Evolutionary conservation across 441 rosid genomes (phyloP).

Genomic region (Euphorbia corollata): DNA sequence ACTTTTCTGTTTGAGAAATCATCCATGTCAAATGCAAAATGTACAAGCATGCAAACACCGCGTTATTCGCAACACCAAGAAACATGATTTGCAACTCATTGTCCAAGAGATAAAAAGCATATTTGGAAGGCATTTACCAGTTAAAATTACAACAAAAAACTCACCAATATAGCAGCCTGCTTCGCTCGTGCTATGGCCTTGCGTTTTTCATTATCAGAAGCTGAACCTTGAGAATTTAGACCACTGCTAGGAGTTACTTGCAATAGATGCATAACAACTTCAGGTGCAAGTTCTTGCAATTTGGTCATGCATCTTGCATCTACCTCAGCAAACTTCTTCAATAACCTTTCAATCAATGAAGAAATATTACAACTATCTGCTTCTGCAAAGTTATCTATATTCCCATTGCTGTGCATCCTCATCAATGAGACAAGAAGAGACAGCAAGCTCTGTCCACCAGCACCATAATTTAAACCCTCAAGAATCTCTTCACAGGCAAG

Average conservation of each 20-base stretch:
- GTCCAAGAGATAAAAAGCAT: background rate
- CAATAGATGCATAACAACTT: conserved; percentile 46
- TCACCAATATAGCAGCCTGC: conserved; percentile 92
- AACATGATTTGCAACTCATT: background rate
- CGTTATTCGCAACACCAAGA: background rate
- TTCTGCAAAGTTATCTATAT: conserved; percentile 36
- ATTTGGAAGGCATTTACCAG: conserved; percentile 1
- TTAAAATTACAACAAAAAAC: conserved; percentile 18
- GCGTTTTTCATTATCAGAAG: conserved; percentile 63
- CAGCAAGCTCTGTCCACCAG: conserved; percentile 60
- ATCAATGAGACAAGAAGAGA: conserved; percentile 83
- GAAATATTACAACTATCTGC: conserved; percentile 60
- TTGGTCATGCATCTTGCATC: conserved; percentile 56
- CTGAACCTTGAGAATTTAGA: conserved; percentile 28
- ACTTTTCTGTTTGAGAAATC: background rate
- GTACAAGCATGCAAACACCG: background rate
- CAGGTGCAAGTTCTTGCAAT: conserved; percentile 77
- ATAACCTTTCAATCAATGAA: conserved; percentile 60
- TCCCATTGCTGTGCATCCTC: conserved; percentile 58
- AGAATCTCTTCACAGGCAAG: conserved; percentile 60
- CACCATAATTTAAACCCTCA: conserved; percentile 40
- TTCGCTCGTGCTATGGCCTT: conserved; percentile 90
- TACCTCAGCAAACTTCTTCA: conserved; percentile 70
- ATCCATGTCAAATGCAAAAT: background rate
- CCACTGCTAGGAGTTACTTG: conserved; percentile 27